A percentile compares a stretch with the other conserved stretches of the same genome.
Evolutionary conservation across 2,329 filamentous ascomycete species (phyloP).

Genomic region (Aspergillus clavatus): DNA sequence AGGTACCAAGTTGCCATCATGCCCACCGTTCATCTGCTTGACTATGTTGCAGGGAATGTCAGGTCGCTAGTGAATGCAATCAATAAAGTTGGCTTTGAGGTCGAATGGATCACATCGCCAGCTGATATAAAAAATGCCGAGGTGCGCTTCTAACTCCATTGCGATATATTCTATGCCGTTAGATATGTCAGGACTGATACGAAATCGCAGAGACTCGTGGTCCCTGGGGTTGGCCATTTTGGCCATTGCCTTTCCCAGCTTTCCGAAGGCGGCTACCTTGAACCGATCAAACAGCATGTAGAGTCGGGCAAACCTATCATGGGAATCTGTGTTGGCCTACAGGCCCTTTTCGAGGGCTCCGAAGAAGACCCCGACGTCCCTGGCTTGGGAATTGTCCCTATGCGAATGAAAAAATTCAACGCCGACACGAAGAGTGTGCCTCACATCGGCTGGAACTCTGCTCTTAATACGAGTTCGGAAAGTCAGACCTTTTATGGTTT

Average conservation of each 20-base stretch:
- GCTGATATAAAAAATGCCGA: slow-evolving; percentile 80
- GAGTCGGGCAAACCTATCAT: slow-evolving; percentile 92
- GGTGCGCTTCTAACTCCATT: slow-evolving; percentile 46
- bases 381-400: slow-evolving; percentile 72
- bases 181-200: slow-evolving; percentile 3
- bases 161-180: not conserved
- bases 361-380: slow-evolving; percentile 67
- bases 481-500: slow-evolving; percentile 69
- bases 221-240: slow-evolving; percentile 96
- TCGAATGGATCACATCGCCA: slow-evolving; percentile 85
- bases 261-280: slow-evolving; percentile 72
- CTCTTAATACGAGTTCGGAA: slow-evolving; percentile 49
- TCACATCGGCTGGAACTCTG: slow-evolving; percentile 98
- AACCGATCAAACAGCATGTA: slow-evolving; percentile 78
- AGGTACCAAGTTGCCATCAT: slow-evolving; percentile 23
- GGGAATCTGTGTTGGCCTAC: slow-evolving; percentile 92
- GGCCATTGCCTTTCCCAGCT: slow-evolving; percentile 91
- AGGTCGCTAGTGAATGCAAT: slow-evolving; percentile 96
- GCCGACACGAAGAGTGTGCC: slow-evolving; percentile 81
- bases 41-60: slow-evolving; percentile 96
- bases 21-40: slow-evolving; percentile 51
- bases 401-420: slow-evolving; percentile 69
- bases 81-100: slow-evolving; percentile 86
- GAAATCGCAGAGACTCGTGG: slow-evolving; percentile 72
- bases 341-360: slow-evolving; percentile 83